Conservation (phyloP, 2,329 filamentous ascomycete species). For the Pseudocercospora cruenta region DNA sequence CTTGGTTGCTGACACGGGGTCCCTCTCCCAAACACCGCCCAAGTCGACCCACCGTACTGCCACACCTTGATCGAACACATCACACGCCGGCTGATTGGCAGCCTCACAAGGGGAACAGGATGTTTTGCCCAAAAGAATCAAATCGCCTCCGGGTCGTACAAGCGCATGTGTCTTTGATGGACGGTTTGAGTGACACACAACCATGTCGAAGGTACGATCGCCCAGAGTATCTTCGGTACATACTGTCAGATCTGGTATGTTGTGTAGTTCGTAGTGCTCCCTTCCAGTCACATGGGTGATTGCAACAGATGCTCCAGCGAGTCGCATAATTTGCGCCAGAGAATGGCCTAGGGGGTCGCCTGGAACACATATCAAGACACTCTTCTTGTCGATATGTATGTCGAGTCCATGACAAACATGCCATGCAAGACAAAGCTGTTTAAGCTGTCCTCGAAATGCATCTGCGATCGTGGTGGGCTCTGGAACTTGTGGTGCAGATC, state of each 20-base stretch:
- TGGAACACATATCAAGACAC: background rate
- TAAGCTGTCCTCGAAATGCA: background rate
- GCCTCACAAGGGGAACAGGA: background rate
- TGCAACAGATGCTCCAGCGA: background rate
- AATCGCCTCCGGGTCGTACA: background rate
- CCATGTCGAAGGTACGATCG: background rate
- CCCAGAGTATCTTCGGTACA: background rate
- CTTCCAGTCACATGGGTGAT: background rate
- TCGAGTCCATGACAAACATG: background rate
- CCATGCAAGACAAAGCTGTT: background rate
- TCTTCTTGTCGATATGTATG: background rate
- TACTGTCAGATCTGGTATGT: background rate
- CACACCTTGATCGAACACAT: background rate
- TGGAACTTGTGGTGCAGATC: background rate
- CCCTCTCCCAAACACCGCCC: background rate
- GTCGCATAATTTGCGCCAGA: background rate
- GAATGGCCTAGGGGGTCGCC: background rate
- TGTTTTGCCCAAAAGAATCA: background rate
- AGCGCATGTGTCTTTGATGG: background rate
- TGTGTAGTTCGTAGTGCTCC: background rate
- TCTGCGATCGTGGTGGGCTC: background rate
- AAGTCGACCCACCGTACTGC: background rate
- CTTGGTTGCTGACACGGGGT: background rate
- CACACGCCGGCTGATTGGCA: background rate
- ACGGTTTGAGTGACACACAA: background rate